phyloP scores from a whole-genome alignment of 2,329 filamentous ascomycete genomes.

The Phialemoniopsis sp. region DNA sequence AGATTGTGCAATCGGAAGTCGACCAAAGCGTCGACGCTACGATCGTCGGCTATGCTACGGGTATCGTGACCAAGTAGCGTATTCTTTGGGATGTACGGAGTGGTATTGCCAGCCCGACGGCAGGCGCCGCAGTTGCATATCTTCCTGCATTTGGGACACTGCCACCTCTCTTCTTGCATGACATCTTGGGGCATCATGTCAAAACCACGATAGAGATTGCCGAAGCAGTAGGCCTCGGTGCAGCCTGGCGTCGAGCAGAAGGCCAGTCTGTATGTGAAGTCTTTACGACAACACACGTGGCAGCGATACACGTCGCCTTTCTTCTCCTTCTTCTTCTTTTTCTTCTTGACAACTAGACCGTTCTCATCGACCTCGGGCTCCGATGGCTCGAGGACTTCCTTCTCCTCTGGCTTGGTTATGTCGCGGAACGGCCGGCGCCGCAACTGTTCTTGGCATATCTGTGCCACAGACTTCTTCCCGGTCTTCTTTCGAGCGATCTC shows the following conservation, averaged over 20 bases:
- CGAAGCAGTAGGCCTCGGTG: conserved; percentile 80
- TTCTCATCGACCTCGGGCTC: conserved; percentile 61
- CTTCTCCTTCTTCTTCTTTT: conserved; percentile 52
- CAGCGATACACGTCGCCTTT: conserved; percentile 58
- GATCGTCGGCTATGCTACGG: conserved; percentile 80
- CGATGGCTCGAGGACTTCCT: conserved; percentile 39
- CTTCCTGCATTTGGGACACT: conserved; percentile 79
- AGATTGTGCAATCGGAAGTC: conserved; percentile 90
- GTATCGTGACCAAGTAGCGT: conserved; percentile 91
- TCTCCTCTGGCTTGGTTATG: conserved; percentile 59
- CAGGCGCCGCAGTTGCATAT: conserved; percentile 87
- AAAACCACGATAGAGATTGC: conserved; percentile 86
- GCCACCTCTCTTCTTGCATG: conserved; percentile 79
- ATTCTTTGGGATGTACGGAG: conserved; percentile 80
- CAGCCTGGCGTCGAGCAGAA: conserved; percentile 70
- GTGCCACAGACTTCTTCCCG: conserved; percentile 76
- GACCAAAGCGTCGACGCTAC: conserved; percentile 85
- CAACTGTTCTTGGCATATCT: conserved; percentile 91
- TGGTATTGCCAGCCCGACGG: conserved; percentile 60
- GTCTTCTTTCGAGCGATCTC: conserved; percentile 63
- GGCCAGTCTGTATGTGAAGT: conserved; percentile 81
- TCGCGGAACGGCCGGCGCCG: conserved; percentile 77
- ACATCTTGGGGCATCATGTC: conserved; percentile 82
- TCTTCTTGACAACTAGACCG: conserved; percentile 57
- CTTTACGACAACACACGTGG: conserved; percentile 78